Evolutionary conservation across 2,329 filamentous ascomycete species (phyloP), one percentile per base, ranked within the genome.

Genomic region (Calonectria honghensis): DNA sequence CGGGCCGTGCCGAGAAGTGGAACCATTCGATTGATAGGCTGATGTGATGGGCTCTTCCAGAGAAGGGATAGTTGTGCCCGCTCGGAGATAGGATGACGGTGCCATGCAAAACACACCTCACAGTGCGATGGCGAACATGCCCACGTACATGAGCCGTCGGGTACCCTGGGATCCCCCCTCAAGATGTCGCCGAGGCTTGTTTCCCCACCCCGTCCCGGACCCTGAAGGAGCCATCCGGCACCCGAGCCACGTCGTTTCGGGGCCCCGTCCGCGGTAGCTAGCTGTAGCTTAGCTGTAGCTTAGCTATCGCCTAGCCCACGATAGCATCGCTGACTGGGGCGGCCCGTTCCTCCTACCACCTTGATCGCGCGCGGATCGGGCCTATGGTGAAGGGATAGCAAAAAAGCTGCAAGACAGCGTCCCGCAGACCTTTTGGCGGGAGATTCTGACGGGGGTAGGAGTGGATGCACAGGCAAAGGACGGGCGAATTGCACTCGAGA

Each of bases 261-360:
- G 18, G 35, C 57, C 31, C 35, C 24, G 13, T 61, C 14, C 39
- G 2, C 57, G 24, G 57, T 41, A 27, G 54, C 54, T 59, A 59
- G 35, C 39, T 18, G 39, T 4, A 39, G 37, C 37, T 39, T 32
- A 39, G 37, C 37, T 39, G 54, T 16, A 45, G 39, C 39, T 45
- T 45, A 45, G 39, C 32, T 27, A 2, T 61, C 18, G 16, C 18
- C 5, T 29, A 54, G 54, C 32, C 9, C 57, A 61, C 35, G 57
- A 39, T 20, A 32, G 20, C 35, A 61, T 37, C 35, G 57, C 35
- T 27, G 16, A 37, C 57, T 35, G 41, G n/a, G 27, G 57, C 57
- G 57, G 57, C 57, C 57, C 57, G 57, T 61, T 61, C 57, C 57
- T 61, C 57, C 57, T 61, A 4, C 35, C n/a, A 39, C n/a, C 14